Evolutionary conservation across 495 filamentous ascomycete genomes (phyloP).

Genomic region (Penicillium odoratum): DNA sequence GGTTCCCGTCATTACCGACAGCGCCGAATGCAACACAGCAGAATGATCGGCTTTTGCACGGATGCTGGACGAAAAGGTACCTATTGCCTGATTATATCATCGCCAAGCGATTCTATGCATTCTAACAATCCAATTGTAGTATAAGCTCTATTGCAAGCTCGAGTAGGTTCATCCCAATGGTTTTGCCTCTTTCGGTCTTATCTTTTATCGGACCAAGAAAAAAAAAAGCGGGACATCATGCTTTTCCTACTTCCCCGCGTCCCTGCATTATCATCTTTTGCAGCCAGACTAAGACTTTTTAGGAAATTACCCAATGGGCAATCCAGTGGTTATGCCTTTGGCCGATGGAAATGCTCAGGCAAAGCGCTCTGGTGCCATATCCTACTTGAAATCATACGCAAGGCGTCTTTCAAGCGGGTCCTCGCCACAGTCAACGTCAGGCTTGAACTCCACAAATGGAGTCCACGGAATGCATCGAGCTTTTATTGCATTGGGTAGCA

Average conservation of each 20-base stretch:
- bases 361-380: conserved; percentile 15
- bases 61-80: conserved; percentile 14
- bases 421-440: conserved; percentile 19
- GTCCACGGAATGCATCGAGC: conserved; percentile 49
- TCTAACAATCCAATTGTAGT: conserved; percentile 11
- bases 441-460: conserved; percentile 24
- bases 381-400: conserved; percentile 13
- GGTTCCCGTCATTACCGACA: conserved; percentile 11
- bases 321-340: conserved; percentile 8
- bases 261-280: not conserved
- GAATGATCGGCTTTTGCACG: conserved; percentile 9
- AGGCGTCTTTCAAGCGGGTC: conserved; percentile 30
- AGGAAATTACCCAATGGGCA: conserved; percentile 12
- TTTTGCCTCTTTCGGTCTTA: conserved; percentile 13
- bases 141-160: conserved; percentile 8
- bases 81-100: conserved; percentile 4
- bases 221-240: conserved; percentile 15
- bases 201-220: conserved; percentile 20
- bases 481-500: conserved; percentile 90
- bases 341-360: conserved; percentile 15
- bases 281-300: conserved; percentile 9
- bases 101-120: conserved; percentile 1
- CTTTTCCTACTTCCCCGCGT: conserved; percentile 1
- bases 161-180: conserved; percentile 17
- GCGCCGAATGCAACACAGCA: conserved; percentile 9